Evolutionary conservation across 768 basidiomycete genomes (phyloP).

Genomic region (Strobilomyces dryophilus): DNA sequence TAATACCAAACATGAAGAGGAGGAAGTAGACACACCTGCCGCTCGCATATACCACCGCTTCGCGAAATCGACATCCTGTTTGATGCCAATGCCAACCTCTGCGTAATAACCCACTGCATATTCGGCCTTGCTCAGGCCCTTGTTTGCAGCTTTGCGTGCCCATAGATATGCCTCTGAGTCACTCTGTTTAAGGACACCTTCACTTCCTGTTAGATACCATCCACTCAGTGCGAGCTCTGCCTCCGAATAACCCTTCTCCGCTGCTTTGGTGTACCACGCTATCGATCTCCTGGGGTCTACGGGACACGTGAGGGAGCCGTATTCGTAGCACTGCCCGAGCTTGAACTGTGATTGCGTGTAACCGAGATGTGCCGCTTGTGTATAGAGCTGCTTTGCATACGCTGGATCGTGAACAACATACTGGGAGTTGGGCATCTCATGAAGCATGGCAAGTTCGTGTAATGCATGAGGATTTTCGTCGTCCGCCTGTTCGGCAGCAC

Average conservation of each 20-base stretch:
- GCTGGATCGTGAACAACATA: slow-evolving; percentile 76
- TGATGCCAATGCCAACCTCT: slow-evolving; percentile 96
- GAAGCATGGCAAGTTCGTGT: slow-evolving; percentile 87
- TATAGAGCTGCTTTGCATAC: slow-evolving; percentile 82
- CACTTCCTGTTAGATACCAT: slow-evolving; percentile 96
- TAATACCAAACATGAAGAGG: neutral
- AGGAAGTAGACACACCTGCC: slow-evolving; percentile 62
- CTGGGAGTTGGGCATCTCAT: slow-evolving; percentile 65
- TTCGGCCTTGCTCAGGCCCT: slow-evolving; percentile 94
- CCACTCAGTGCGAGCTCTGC: slow-evolving; percentile 95
- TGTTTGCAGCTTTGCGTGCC: slow-evolving; percentile 95
- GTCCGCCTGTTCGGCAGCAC: slow-evolving; percentile 96
- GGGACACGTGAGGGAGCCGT: slow-evolving; percentile 81
- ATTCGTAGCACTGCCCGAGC: slow-evolving; percentile 93
- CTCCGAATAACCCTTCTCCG: slow-evolving; percentile 92
- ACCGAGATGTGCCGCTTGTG: slow-evolving; percentile 88
- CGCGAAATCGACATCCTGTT: slow-evolving; percentile 92
- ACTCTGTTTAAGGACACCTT: slow-evolving; percentile 94
- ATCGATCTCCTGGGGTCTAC: slow-evolving; percentile 93
- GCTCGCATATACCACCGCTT: slow-evolving; percentile 99
- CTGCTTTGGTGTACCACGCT: slow-evolving; percentile 98
- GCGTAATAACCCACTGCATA: slow-evolving; percentile 99
- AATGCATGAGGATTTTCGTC: slow-evolving; percentile 97
- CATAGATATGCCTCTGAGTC: slow-evolving; percentile 99
- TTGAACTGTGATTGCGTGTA: slow-evolving; percentile 95